These are phyloP conservation scores for Trematosphaeria pertusa DNA, from an alignment of 2,329 filamentous ascomycete species.

Conservation along the genomic window DNA sequence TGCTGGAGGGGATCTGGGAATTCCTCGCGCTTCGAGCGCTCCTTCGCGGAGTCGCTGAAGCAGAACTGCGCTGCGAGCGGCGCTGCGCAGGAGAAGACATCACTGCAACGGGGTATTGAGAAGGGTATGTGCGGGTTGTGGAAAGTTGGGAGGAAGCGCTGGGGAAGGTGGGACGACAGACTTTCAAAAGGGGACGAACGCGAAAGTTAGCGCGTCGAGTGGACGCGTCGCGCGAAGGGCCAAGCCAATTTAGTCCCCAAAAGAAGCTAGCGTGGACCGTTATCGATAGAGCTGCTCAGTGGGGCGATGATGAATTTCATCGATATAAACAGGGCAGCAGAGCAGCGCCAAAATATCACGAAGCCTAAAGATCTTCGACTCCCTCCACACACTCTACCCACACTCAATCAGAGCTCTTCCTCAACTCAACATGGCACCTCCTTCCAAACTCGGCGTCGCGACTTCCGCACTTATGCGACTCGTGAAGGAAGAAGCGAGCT, in stretches of 20 bases:
- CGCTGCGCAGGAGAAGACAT: slow-evolving; percentile 70
- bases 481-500: slow-evolving; percentile 89
- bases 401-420: not conserved
- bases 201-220: slow-evolving; percentile 8
- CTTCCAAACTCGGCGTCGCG: slow-evolving; percentile 77
- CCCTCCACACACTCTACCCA: not conserved
- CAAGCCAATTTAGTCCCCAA: slow-evolving; percentile 2
- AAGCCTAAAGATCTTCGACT: slow-evolving; percentile 12
- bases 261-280: slow-evolving; percentile 3
- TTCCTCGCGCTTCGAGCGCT: slow-evolving; percentile 59
- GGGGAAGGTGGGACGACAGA: slow-evolving; percentile 21
- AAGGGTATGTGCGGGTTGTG: slow-evolving; percentile 9
- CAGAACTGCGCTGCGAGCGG: slow-evolving; percentile 62
- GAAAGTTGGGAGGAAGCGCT: slow-evolving; percentile 14
- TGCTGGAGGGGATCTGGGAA: slow-evolving; percentile 63
- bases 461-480: slow-evolving; percentile 82
- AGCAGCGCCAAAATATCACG: slow-evolving; percentile 21
- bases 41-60: slow-evolving; percentile 63
- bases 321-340: slow-evolving; percentile 20
- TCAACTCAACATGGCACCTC: slow-evolving; percentile 70
- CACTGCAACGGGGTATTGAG: slow-evolving; percentile 15
- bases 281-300: slow-evolving; percentile 20
- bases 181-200: no score
- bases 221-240: slow-evolving; percentile 32
- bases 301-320: slow-evolving; percentile 26